Percentiles rank a stretch among this genome's conserved stretches.
These are phyloP conservation scores for Ogataea wickerhamii DNA, from an alignment of 805 yeast species.

Conservation along the genomic window DNA sequence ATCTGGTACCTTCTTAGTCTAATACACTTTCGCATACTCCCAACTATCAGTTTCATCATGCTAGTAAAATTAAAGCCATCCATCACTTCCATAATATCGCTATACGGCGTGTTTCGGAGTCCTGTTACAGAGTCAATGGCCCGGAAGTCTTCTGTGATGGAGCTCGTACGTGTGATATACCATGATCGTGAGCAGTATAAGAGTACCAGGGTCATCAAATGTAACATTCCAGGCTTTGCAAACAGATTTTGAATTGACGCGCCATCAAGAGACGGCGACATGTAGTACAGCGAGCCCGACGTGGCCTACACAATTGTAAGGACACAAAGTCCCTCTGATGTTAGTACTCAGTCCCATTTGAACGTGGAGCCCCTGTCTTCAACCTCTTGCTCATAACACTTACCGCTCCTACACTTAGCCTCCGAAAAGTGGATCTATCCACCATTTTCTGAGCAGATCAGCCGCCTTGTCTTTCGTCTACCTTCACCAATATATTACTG, in stretches of 20 bases:
- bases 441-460: too few species aligned
- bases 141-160: not conserved
- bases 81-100: conserved; percentile 5
- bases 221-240: conserved; percentile 10
- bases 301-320: conserved; percentile 9
- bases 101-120: conserved; percentile 2
- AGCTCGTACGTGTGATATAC: conserved; percentile 1
- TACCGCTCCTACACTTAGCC: too few species aligned
- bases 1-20: conserved; percentile 15
- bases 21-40: conserved; percentile 13
- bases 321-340: too few species aligned
- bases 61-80: conserved; percentile 7
- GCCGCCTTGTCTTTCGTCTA: too few species aligned
- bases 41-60: conserved; percentile 11
- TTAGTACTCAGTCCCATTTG: too few species aligned
- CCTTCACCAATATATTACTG: too few species aligned
- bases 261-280: conserved; percentile 15
- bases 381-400: too few species aligned
- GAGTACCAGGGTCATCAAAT: conserved; percentile 9
- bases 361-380: too few species aligned
- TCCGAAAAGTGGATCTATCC: too few species aligned
- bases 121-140: not conserved
- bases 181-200: conserved; percentile 11
- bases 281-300: conserved; percentile 19
- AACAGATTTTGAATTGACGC: conserved; percentile 7